A percentile compares a stretch with the other conserved stretches of the same genome.
Evolutionary conservation across 495 filamentous ascomycete genomes (phyloP).

Genomic region (Penicillium samsonianum): DNA sequence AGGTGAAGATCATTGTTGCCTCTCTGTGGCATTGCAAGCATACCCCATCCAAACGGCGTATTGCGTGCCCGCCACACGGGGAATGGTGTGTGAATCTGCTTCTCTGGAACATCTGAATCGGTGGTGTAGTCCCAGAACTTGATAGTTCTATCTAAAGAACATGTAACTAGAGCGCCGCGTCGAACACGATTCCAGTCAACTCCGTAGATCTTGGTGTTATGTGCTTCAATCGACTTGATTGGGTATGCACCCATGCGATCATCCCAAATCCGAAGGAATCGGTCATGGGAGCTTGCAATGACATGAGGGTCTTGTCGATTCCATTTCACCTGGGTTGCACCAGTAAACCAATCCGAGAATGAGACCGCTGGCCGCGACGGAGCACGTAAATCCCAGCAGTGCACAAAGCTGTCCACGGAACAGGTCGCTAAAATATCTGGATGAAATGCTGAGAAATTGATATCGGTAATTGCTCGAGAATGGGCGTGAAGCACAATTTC

Average conservation of each 20-base stretch:
- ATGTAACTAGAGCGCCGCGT: slow-evolving; percentile 72
- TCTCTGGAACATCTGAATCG: slow-evolving; percentile 63
- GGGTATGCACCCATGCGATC: slow-evolving; percentile 76
- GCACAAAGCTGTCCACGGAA: slow-evolving; percentile 88
- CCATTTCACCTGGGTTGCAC: slow-evolving; percentile 95
- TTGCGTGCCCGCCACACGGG: slow-evolving; percentile 94
- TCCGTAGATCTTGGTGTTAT: slow-evolving; percentile 95
- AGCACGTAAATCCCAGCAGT: slow-evolving; percentile 86
- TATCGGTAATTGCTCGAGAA: slow-evolving; percentile 88
- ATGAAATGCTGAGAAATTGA: slow-evolving; percentile 94
- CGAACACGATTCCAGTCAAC: slow-evolving; percentile 89
- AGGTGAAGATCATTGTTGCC: slow-evolving; percentile 82
- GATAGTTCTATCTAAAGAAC: slow-evolving; percentile 87
- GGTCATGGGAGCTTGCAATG: slow-evolving; percentile 87
- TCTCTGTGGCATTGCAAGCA: slow-evolving; percentile 89
- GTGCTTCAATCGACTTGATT: slow-evolving; percentile 79
- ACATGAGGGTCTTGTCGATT: slow-evolving; percentile 83
- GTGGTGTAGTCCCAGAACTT: slow-evolving; percentile 89
- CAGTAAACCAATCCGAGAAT: slow-evolving; percentile 93
- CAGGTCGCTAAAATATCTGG: slow-evolving; percentile 88
- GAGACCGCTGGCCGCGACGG: slow-evolving; percentile 73
- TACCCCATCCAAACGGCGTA: slow-evolving; percentile 84
- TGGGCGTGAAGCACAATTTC: slow-evolving; percentile 91
- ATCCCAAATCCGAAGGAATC: slow-evolving; percentile 88
- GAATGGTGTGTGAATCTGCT: slow-evolving; percentile 76